These are phyloP conservation scores for Phytophthora pinifolia DNA, from an alignment of 352 stramenopile genomes.

Conservation along the genomic window DNA sequence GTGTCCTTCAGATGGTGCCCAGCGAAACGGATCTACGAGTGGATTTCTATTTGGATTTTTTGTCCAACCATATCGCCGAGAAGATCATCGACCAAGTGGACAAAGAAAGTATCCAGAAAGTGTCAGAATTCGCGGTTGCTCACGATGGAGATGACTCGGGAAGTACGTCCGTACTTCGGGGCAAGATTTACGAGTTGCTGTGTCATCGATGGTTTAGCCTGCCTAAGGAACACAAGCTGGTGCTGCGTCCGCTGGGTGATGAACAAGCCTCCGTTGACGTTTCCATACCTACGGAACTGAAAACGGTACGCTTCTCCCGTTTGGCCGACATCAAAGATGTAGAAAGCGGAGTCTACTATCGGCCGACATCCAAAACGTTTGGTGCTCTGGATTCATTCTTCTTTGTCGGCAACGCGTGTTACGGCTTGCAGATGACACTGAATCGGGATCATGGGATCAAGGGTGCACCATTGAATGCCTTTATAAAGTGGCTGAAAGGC, in stretches of 20 bases:
- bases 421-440: conserved; percentile 18
- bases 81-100: conserved; percentile 5
- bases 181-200: conserved; percentile 20
- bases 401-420: conserved; percentile 6
- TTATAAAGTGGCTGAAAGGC: conserved; percentile 10
- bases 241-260: conserved; percentile 5
- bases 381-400: conserved; percentile 12
- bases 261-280: not conserved
- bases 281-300: conserved; percentile 6
- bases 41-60: conserved; percentile 17
- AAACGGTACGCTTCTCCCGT: conserved; percentile 9
- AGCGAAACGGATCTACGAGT: not conserved
- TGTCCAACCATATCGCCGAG: conserved; percentile 14
- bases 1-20: conserved; percentile 15
- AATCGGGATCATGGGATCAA: conserved; percentile 21
- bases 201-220: conserved; percentile 18
- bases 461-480: conserved; percentile 6
- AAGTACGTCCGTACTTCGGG: conserved; percentile 7
- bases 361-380: conserved; percentile 15
- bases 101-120: conserved; percentile 7
- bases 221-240: conserved; percentile 4
- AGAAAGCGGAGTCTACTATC: conserved; percentile 7
- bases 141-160: conserved; percentile 12
- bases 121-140: conserved; percentile 9
- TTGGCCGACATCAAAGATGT: conserved; percentile 6